These are phyloP conservation scores for Lojkania enalia DNA, from an alignment of 2,329 filamentous ascomycete genomes.

Conservation along the genomic window DNA sequence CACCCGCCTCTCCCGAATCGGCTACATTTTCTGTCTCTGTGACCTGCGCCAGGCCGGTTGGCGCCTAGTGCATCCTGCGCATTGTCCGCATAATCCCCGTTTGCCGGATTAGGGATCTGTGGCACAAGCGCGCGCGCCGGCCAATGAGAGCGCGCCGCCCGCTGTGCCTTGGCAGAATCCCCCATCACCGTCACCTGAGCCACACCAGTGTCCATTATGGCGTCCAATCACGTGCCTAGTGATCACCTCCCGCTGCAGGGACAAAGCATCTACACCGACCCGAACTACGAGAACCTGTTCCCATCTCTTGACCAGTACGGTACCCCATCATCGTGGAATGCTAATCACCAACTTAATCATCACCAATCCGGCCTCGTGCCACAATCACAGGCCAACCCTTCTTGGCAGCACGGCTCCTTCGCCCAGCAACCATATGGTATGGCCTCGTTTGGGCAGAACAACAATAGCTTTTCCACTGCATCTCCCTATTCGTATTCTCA, in stretches of 20 bases:
- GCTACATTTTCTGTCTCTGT: conserved; percentile 30
- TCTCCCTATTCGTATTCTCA: conserved; percentile 39
- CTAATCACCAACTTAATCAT: conserved; percentile 27
- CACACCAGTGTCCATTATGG: conserved; percentile 28
- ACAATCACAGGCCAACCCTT: conserved; percentile 16
- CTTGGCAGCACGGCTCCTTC: conserved; percentile 34
- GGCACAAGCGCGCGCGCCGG: conserved; percentile 19
- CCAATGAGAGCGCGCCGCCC: conserved; percentile 27
- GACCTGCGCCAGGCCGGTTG: conserved; percentile 34
- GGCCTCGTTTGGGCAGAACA: conserved; percentile 8
- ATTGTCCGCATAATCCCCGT: conserved; percentile 32
- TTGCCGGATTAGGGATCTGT: conserved; percentile 25
- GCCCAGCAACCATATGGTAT: conserved; percentile 27
- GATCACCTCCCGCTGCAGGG: conserved; percentile 36
- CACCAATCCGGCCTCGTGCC: conserved; percentile 24
- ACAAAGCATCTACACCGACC: conserved; percentile 39
- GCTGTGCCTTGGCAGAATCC: not conserved
- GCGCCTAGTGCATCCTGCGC: conserved; percentile 37
- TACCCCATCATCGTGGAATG: conserved; percentile 30
- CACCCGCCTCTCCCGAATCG: conserved; percentile 26
- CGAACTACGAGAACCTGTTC: conserved; percentile 35
- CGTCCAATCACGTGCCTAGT: conserved; percentile 43
- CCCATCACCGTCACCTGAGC: not conserved
- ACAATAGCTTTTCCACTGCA: conserved; percentile 28
- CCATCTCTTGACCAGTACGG: conserved; percentile 32